phyloP scores from a whole-genome alignment of 1,284 basidiomycete species.

The Polyporus tsugae region DNA sequence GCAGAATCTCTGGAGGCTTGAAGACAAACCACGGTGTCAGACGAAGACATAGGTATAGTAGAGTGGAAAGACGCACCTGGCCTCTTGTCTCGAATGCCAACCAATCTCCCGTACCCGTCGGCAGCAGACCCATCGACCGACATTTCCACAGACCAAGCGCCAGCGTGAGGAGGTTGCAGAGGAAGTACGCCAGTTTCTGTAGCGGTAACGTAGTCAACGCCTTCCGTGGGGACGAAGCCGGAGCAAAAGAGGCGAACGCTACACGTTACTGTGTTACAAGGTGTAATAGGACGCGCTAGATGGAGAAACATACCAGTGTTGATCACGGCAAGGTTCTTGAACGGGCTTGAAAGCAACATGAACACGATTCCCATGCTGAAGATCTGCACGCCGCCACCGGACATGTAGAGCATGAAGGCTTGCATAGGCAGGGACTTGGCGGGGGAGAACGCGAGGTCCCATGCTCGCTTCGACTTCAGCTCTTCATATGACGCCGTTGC shows the following conservation, averaged over 20 bases:
- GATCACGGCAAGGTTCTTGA: constrained; percentile 81
- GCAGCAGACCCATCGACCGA: constrained; percentile 87
- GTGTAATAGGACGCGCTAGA: not conserved
- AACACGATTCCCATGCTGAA: constrained; percentile 95
- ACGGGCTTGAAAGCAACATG: constrained; percentile 85
- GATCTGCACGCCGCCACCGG: constrained; percentile 90
- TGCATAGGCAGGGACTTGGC: constrained; percentile 94
- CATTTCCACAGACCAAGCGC: constrained; percentile 91
- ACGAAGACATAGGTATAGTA: not conserved
- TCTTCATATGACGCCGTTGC: constrained; percentile 59
- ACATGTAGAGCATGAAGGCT: constrained; percentile 96
- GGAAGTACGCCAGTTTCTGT: constrained; percentile 75
- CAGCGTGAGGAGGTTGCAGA: constrained; percentile 78
- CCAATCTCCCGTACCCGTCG: constrained; percentile 91
- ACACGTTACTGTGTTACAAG: not conserved
- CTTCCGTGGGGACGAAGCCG: constrained; percentile 58
- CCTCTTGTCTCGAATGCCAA: constrained; percentile 87
- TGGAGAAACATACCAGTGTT: constrained; percentile 66
- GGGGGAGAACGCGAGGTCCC: constrained; percentile 86
- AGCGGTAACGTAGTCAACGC: constrained; percentile 61
- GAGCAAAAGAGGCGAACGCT: constrained; percentile 76
- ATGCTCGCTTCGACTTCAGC: constrained; percentile 84
- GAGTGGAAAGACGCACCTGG: constrained; percentile 53
- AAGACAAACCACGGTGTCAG: not conserved
- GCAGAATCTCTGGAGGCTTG: constrained; percentile 32